Conservation (phyloP, 305 asterid genomes). For the Solanum hybrid region DNA sequence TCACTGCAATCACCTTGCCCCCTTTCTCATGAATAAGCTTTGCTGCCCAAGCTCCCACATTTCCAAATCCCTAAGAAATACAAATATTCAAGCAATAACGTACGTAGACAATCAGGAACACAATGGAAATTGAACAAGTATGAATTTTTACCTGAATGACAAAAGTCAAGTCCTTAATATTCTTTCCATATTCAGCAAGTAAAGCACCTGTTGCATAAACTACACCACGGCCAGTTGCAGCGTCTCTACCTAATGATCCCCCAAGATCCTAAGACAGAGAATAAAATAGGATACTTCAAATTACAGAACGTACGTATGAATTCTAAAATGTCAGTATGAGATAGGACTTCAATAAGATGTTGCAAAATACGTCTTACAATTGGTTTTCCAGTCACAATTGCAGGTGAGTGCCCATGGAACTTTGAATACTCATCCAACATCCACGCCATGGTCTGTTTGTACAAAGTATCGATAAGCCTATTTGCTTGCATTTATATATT, state of each 20-base stretch:
- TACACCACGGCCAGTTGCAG: constrained; percentile 98
- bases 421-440: constrained; percentile 97
- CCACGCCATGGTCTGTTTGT: constrained; percentile 98
- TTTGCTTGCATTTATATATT: not conserved
- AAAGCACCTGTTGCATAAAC: constrained; percentile 80
- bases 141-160: constrained; percentile 61
- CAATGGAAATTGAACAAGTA: not conserved
- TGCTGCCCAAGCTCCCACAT: constrained; percentile 95
- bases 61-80: constrained; percentile 68
- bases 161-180: constrained; percentile 60
- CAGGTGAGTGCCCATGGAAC: constrained; percentile 95
- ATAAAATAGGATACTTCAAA: not conserved
- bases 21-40: constrained; percentile 73
- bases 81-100: not conserved
- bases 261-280: constrained; percentile 58
- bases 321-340: not conserved
- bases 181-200: constrained; percentile 82
- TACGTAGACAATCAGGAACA: not conserved
- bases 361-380: constrained; percentile 41
- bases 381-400: constrained; percentile 95
- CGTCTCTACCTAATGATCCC: constrained; percentile 89
- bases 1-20: constrained; percentile 80
- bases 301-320: not conserved
- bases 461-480: not conserved
- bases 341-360: not conserved